Conservation (phyloP, 768 basidiomycete genomes). For the Mrakia gelida region DNA sequence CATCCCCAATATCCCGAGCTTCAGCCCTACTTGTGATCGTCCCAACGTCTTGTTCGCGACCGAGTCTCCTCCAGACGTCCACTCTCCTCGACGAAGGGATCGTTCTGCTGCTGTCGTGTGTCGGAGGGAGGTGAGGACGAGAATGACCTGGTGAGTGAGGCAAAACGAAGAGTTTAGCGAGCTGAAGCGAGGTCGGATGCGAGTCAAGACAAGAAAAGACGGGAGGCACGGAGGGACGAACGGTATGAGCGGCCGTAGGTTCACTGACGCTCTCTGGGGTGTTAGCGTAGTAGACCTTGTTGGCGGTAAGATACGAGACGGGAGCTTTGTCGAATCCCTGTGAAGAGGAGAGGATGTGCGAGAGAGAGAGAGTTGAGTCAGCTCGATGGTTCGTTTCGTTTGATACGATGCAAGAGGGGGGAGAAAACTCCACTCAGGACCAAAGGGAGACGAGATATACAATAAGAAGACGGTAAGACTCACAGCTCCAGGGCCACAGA, state of each 20-base stretch:
- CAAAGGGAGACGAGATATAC: neutral
- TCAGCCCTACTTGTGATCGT: constrained; percentile 19
- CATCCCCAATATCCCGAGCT: constrained; percentile 27
- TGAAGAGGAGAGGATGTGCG: neutral
- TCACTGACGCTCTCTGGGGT: constrained; percentile 22
- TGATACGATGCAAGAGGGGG: too few relatives aligned
- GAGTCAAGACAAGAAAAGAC: neutral
- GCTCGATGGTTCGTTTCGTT: neutral
- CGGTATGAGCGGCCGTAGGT: constrained; percentile 26
- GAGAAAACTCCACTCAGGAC: neutral
- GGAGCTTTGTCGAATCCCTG: constrained; percentile 17
- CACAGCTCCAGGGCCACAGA: constrained; percentile 24
- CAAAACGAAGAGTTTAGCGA: neutral
- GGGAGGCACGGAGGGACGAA: neutral
- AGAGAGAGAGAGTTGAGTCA: neutral
- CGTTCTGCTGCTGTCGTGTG: constrained; percentile 24
- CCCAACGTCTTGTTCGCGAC: constrained; percentile 25
- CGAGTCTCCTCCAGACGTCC: constrained; percentile 3
- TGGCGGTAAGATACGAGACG: constrained; percentile 1
- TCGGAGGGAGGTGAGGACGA: constrained; percentile 24
- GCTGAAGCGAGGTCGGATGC: neutral
- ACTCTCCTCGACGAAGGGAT: constrained; percentile 25
- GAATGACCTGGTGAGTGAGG: constrained; percentile 18
- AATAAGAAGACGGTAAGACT: neutral
- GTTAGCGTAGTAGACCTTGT: constrained; percentile 28